Evolutionary conservation across 2,329 filamentous ascomycete species (phyloP).

Genomic region (Xylaria sp.): DNA sequence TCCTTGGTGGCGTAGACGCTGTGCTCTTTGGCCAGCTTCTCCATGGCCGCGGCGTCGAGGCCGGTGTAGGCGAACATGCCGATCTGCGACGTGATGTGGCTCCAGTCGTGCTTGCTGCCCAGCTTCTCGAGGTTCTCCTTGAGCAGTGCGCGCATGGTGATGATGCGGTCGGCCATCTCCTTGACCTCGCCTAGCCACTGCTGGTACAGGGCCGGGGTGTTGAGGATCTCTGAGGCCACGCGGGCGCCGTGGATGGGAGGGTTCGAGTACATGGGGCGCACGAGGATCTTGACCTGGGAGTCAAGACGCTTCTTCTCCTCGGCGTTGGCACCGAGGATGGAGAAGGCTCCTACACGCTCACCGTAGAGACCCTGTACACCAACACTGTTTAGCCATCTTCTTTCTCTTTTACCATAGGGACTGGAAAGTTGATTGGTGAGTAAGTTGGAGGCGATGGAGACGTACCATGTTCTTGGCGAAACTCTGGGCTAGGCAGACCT

Average conservation of each 20-base stretch:
- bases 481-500: constrained; percentile 87
- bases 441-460: constrained; percentile 38
- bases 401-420: neutral
- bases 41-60: constrained; percentile 90
- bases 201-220: constrained; percentile 83
- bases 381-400: constrained; percentile 9
- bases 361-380: constrained; percentile 86
- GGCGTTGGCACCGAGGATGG: constrained; percentile 82
- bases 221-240: constrained; percentile 91
- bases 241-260: constrained; percentile 96
- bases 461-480: constrained; percentile 99
- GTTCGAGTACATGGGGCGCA: constrained; percentile 98
- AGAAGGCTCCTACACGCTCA: constrained; percentile 97
- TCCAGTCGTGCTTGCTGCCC: constrained; percentile 97
- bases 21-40: constrained; percentile 89
- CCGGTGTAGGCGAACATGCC: constrained; percentile 99
- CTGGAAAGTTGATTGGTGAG: neutral
- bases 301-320: constrained; percentile 97
- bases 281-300: constrained; percentile 97
- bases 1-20: constrained; percentile 98
- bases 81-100: constrained; percentile 98
- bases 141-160: constrained; percentile 94
- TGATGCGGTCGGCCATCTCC: constrained; percentile 99
- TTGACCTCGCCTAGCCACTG: constrained; percentile 98
- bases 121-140: constrained; percentile 95